These are phyloP conservation scores for Trametes sp. DNA, from an alignment of 1,284 basidiomycete species.

Conservation along the genomic window DNA sequence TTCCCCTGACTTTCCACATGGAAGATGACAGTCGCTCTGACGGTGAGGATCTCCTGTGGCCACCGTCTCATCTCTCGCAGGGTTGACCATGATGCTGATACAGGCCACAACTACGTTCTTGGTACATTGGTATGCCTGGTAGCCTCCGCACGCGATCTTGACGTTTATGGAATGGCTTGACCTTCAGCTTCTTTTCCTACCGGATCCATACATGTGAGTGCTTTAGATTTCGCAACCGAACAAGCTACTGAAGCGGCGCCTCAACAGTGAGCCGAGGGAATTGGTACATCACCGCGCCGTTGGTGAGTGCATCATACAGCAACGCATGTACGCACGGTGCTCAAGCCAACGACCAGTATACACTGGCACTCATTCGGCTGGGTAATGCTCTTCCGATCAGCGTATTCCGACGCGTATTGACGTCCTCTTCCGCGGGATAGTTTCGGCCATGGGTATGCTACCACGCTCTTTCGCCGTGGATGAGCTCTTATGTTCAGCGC, in stretches of 20 bases:
- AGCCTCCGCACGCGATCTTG: not conserved
- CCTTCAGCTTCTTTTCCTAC: constrained; percentile 26
- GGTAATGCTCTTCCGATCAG: constrained; percentile 7
- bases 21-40: constrained; percentile 23
- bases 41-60: constrained; percentile 4
- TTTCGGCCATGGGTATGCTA: not conserved
- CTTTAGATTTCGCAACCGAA: not conserved
- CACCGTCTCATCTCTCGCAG: not conserved
- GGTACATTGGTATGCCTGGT: constrained; percentile 18
- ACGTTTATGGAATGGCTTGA: too few relatives aligned
- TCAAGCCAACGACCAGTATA: not conserved
- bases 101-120: constrained; percentile 20
- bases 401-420: not conserved
- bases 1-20: not conserved
- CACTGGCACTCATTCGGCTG: constrained; percentile 14
- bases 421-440: not conserved
- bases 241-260: not conserved
- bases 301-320: constrained; percentile 11
- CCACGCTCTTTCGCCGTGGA: too few relatives aligned
- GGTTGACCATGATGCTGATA: not conserved
- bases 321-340: not conserved
- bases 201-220: constrained; percentile 23
- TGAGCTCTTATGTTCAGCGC: too few relatives aligned
- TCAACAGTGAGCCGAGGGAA: constrained; percentile 20
- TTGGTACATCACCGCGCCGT: constrained; percentile 23